phyloP scores from a whole-genome alignment of 2,329 filamentous ascomycete genomes.

The Colletotrichum sp. region DNA sequence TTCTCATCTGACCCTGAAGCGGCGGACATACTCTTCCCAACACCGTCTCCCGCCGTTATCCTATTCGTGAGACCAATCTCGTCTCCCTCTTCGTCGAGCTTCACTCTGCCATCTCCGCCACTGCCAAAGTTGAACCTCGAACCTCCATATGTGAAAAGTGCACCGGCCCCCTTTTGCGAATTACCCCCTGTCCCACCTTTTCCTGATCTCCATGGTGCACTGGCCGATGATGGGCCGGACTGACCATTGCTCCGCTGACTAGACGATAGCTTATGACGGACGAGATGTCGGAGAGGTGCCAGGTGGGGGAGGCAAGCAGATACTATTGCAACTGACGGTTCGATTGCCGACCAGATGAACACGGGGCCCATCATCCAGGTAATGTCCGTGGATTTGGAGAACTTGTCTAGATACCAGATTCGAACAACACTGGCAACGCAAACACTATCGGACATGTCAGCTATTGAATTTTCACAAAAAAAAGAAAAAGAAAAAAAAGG shows the following conservation, averaged over 20 bases:
- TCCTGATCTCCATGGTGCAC: neutral
- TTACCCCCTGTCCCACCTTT: neutral
- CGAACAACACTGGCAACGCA: constrained; percentile 11
- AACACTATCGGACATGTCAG: neutral
- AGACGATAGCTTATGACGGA: neutral
- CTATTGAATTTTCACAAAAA: neutral
- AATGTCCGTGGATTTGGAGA: constrained; percentile 5
- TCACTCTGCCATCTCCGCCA: neutral
- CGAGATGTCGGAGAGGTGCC: constrained; percentile 26
- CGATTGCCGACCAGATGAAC: constrained; percentile 43
- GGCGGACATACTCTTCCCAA: neutral
- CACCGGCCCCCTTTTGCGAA: neutral
- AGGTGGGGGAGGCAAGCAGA: constrained; percentile 43
- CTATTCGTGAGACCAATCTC: constrained; percentile 10
- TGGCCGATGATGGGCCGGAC: neutral
- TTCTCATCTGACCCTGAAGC: constrained; percentile 24
- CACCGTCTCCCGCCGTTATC: neutral
- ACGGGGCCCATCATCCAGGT: constrained; percentile 20
- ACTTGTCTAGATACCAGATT: constrained; percentile 1
- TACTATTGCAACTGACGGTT: constrained; percentile 42
- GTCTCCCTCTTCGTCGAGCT: neutral
- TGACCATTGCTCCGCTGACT: neutral
- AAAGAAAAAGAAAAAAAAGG: neutral
- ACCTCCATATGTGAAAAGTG: constrained; percentile 5
- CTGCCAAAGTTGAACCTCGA: neutral